Percentiles rank a stretch among this genome's conserved stretches.
phyloP scores from a whole-genome alignment of 371 early-diverging fungal genomes.

The Mortierella sp. region DNA sequence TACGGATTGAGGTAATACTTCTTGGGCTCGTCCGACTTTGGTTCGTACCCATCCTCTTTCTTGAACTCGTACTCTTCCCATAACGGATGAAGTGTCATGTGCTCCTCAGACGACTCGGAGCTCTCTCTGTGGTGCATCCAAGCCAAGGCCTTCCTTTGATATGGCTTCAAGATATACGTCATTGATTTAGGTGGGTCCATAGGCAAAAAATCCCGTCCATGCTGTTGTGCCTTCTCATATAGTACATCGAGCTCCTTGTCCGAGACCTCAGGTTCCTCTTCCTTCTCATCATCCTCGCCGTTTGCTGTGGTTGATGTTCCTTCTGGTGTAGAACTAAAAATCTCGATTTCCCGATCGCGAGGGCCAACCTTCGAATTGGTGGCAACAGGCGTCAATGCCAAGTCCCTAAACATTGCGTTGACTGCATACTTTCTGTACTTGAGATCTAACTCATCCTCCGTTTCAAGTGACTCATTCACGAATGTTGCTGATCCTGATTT shows the following conservation, averaged over 20 bases:
- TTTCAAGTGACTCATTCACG: constrained; percentile 48
- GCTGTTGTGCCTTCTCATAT: constrained; percentile 71
- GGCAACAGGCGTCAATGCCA: constrained; percentile 59
- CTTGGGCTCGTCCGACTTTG: constrained; percentile 27
- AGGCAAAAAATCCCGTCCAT: constrained; percentile 65
- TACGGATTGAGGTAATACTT: constrained; percentile 76
- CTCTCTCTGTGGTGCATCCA: constrained; percentile 76
- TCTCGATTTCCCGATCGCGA: constrained; percentile 32
- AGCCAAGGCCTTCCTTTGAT: constrained; percentile 72
- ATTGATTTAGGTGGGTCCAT: constrained; percentile 67
- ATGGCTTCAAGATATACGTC: constrained; percentile 67
- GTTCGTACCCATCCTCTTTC: constrained; percentile 39
- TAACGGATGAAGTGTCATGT: constrained; percentile 70
- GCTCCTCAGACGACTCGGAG: constrained; percentile 25
- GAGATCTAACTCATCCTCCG: constrained; percentile 42
- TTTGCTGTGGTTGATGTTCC: neutral
- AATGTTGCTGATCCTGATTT: constrained; percentile 19
- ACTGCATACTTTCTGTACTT: constrained; percentile 62
- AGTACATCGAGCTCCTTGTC: constrained; percentile 70
- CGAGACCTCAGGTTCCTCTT: constrained; percentile 64
- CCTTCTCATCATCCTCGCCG: constrained; percentile 31
- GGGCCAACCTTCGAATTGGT: constrained; percentile 44
- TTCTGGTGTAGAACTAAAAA: constrained; percentile 40
- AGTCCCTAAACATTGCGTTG: constrained; percentile 57
- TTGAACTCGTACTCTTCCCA: constrained; percentile 73